A percentile compares a stretch with the other conserved stretches of the same genome.
These are phyloP conservation scores for Neopestalotiopsis clavispora DNA, from an alignment of 2,329 filamentous ascomycete species.

Conservation along the genomic window DNA sequence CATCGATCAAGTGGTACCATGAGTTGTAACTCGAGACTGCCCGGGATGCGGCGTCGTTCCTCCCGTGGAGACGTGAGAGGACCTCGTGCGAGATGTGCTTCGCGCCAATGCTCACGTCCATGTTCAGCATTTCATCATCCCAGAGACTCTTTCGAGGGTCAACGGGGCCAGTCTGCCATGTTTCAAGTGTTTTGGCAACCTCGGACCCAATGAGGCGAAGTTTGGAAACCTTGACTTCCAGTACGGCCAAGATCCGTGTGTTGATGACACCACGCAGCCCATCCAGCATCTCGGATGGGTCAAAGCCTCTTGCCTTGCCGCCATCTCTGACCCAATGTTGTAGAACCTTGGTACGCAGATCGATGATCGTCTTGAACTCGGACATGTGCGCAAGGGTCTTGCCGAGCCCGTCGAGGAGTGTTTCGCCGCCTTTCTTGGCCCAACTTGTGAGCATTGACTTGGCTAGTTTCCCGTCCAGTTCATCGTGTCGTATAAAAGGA, in stretches of 20 bases:
- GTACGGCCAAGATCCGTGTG: slow-evolving; percentile 64
- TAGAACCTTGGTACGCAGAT: slow-evolving; percentile 71
- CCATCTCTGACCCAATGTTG: slow-evolving; percentile 78
- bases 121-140: slow-evolving; percentile 66
- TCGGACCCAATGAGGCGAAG: slow-evolving; percentile 69
- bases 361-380: slow-evolving; percentile 72
- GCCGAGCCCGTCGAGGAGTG: slow-evolving; percentile 66
- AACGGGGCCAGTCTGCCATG: slow-evolving; percentile 62
- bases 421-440: slow-evolving; percentile 64
- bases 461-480: slow-evolving; percentile 66
- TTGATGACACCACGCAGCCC: slow-evolving; percentile 73
- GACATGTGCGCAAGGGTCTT: slow-evolving; percentile 62
- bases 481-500: slow-evolving; percentile 84
- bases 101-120: slow-evolving; percentile 70
- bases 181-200: slow-evolving; percentile 63
- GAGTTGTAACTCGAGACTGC: slow-evolving; percentile 68
- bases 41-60: slow-evolving; percentile 67
- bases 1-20: slow-evolving; percentile 77
- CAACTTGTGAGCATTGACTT: slow-evolving; percentile 66
- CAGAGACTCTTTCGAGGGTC: slow-evolving; percentile 65
- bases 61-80: slow-evolving; percentile 72
- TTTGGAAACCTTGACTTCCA: slow-evolving; percentile 67
- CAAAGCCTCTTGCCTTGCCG: slow-evolving; percentile 66
- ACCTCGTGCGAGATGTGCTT: slow-evolving; percentile 72
- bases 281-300: slow-evolving; percentile 71